Evolutionary conservation across 2,329 filamentous ascomycete genomes (phyloP), one percentile per base, ranked within the genome.

Genomic region (Parasarocladium wereldwijsianum): DNA sequence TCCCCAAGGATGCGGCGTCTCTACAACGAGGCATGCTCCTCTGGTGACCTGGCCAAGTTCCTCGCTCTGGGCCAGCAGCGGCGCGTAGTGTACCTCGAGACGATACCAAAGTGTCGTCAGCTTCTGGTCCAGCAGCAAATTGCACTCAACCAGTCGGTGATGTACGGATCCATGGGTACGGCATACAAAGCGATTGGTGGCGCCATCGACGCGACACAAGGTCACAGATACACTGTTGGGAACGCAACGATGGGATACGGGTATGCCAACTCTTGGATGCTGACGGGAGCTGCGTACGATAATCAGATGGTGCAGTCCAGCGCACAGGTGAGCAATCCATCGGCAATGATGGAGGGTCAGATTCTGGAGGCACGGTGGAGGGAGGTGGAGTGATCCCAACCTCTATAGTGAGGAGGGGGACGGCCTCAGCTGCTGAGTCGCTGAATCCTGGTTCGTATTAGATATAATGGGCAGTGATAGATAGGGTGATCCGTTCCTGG

Each of bases 241-340:
- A 44, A 45, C 25, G 34, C 44, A 2, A 47, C 47, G n/a, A 40
- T 41, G 5, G 51, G 50, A 4, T 45, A 51, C 13, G 46, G 49
- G 0, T 45, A 47, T 32, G 43, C 40, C 11, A 52, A 52, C 13
- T 34, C 37, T 32, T 40, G 40, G 31, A 32, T 42, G 14, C 15
- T 49, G 6, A 40, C 50, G 18, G 51, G 49, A 4, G 42, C 23
- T 24, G 12, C 7, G 23, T 24, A 24, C 12, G 23, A 24, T 13
- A 8, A 13, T 9, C 10, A 24, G 12, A 13, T 9, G 12, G 7
- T 9, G 23, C 9, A 24, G 10, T 13, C 14, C 8, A 13, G 9
- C 7, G 23, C 23, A 9, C 9, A 24, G 23, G 23, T 13, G 23
- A 8, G 7, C 7, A 24, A 13, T 24, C 9, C 9, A 8, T n/a